phyloP scores from a whole-genome alignment of 805 yeast genomes.

The Hanseniaspora pseudoguilliermondii region DNA sequence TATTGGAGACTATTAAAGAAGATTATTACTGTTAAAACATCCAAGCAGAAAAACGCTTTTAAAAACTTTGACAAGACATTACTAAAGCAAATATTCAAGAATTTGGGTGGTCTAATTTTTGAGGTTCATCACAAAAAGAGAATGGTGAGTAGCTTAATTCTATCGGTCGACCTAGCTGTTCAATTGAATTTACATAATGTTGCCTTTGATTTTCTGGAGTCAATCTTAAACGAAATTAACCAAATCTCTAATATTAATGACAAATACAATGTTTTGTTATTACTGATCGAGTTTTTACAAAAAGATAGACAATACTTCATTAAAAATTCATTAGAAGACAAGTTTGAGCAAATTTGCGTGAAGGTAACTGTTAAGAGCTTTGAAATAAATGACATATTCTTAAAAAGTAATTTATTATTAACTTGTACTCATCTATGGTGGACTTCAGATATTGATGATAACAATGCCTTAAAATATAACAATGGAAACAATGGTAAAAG shows the following conservation, averaged over 20 bases:
- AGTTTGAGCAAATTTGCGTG: constrained; percentile 21
- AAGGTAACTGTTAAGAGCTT: constrained; percentile 9
- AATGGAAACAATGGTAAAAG: constrained; percentile 7
- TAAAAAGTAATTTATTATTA: constrained; percentile 27
- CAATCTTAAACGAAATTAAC: constrained; percentile 77
- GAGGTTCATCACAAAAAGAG: constrained; percentile 39
- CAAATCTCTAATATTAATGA: constrained; percentile 43
- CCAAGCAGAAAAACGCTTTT: constrained; percentile 18
- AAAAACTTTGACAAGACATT: constrained; percentile 13
- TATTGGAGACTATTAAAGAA: constrained; percentile 25
- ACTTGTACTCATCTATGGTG: constrained; percentile 88
- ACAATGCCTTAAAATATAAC: constrained; percentile 30
- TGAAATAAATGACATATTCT: constrained; percentile 6
- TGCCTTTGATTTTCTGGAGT: constrained; percentile 77
- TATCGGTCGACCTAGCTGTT: constrained; percentile 65
- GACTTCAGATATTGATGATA: constrained; percentile 44
- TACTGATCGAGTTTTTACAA: constrained; percentile 41
- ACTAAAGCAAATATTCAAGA: constrained; percentile 53
- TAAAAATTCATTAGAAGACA: constrained; percentile 33
- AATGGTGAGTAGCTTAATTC: constrained; percentile 41
- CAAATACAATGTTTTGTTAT: constrained; percentile 41
- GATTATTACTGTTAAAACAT: constrained; percentile 18
- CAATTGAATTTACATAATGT: constrained; percentile 58
- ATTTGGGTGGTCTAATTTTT: constrained; percentile 52
- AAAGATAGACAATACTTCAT: constrained; percentile 38